phyloP scores from a whole-genome alignment of 2,329 filamentous ascomycete genomes.

The Chaetomiaceae sp. region DNA sequence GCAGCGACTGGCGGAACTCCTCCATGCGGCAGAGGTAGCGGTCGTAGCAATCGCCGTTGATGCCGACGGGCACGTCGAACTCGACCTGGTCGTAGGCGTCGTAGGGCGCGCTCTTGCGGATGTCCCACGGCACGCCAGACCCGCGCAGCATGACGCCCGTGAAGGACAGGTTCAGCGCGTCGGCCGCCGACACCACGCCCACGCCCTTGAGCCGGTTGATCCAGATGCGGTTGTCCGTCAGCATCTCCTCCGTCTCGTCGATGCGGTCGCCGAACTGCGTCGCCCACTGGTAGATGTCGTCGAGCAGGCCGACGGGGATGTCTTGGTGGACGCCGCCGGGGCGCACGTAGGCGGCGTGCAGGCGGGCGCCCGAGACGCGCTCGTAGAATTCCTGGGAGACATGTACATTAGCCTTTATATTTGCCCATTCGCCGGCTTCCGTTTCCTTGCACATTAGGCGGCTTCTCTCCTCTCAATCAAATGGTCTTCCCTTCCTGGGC shows the following conservation, averaged over 20 bases:
- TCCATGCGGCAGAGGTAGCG: constrained; percentile 99
- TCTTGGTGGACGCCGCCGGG: constrained; percentile 96
- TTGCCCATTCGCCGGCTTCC: constrained; percentile 1
- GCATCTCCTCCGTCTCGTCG: constrained; percentile 96
- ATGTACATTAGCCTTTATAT: constrained; percentile 8
- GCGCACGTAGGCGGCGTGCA: constrained; percentile 94
- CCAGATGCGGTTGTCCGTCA: constrained; percentile 99
- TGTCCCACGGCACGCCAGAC: constrained; percentile 91
- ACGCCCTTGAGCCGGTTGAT: constrained; percentile 86
- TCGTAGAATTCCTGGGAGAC: constrained; percentile 92
- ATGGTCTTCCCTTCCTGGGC: background rate
- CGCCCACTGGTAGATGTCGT: constrained; percentile 99
- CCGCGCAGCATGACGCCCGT: constrained; percentile 97
- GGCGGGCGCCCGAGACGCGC: constrained; percentile 93
- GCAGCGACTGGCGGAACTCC: constrained; percentile 95
- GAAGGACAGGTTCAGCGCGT: constrained; percentile 96
- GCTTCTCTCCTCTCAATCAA: background rate
- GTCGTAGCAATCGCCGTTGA: constrained; percentile 98
- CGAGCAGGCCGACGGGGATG: constrained; percentile 84
- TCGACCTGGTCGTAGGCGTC: constrained; percentile 97
- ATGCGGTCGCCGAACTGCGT: constrained; percentile 98
- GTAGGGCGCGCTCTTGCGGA: constrained; percentile 94
- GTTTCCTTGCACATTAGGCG: background rate
- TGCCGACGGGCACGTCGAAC: constrained; percentile 93
- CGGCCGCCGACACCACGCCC: constrained; percentile 82